Evolutionary conservation across 1,284 basidiomycete species (phyloP).

Genomic region (Waitea zeae): DNA sequence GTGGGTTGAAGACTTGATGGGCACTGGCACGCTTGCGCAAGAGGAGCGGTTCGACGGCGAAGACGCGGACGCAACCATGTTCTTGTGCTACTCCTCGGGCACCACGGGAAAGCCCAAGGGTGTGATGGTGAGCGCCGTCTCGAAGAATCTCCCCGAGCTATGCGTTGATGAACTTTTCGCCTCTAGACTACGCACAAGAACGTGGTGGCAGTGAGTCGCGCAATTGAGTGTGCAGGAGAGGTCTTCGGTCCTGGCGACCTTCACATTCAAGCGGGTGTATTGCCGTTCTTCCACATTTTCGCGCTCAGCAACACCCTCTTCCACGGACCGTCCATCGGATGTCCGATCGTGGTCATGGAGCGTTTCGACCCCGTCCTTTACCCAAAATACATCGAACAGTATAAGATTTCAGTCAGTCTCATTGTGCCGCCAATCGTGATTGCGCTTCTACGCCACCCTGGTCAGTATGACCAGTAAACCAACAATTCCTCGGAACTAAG

Average conservation of each 20-base stretch:
- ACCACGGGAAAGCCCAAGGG: constrained; percentile 25
- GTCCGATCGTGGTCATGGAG: constrained; percentile 26
- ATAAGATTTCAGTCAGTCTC: neutral
- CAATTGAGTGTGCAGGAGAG: constrained; percentile 8
- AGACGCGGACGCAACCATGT: constrained; percentile 15
- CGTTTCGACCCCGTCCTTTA: neutral
- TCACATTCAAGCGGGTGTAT: constrained; percentile 19
- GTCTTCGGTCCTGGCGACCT: constrained; percentile 8
- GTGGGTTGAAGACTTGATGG: too few species aligned
- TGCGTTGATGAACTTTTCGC: neutral
- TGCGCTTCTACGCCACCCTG: constrained; percentile 59
- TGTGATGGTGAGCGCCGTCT: constrained; percentile 14
- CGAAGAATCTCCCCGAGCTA: neutral
- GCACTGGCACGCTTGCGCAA: too few species aligned
- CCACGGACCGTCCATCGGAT: too few species aligned
- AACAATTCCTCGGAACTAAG: constrained; percentile 47
- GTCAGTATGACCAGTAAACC: constrained; percentile 47
- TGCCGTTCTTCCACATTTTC: constrained; percentile 37
- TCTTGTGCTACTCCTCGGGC: constrained; percentile 33
- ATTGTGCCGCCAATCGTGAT: constrained; percentile 46
- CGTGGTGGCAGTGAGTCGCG: constrained; percentile 15
- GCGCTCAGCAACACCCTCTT: too few species aligned
- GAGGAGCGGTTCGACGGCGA: constrained; percentile 15
- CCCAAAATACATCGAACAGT: constrained; percentile 1
- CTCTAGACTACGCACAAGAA: constrained; percentile 27